Evolutionary conservation across 768 basidiomycete genomes (phyloP).

Genomic region (Tylopilus felleus): DNA sequence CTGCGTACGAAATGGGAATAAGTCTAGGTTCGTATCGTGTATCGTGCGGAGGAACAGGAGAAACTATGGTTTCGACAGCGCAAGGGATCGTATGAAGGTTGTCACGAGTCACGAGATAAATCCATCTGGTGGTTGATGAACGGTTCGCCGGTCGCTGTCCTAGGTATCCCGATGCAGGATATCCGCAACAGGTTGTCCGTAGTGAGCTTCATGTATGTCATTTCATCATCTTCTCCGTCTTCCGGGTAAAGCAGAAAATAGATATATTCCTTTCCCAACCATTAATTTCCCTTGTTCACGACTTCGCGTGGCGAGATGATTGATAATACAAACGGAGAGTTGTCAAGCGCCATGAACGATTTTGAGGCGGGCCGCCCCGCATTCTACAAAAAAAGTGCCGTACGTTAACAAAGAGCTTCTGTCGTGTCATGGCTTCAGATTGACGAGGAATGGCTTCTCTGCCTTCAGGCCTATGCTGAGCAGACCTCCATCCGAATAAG

Average conservation of each 20-base stretch:
- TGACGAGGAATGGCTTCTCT: not conserved
- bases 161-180: not conserved
- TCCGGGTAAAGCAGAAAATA: constrained; percentile 2
- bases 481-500: not conserved
- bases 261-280: constrained; percentile 1
- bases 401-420: not conserved
- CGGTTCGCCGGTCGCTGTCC: too few relatives aligned
- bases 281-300: constrained; percentile 1
- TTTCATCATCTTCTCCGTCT: not conserved
- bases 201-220: constrained; percentile 1
- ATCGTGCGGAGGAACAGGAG: not conserved
- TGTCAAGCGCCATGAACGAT: not conserved
- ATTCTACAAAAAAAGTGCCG: not conserved
- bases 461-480: not conserved
- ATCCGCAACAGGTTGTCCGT: too few relatives aligned
- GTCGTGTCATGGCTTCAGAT: not conserved
- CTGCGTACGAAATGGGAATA: too few relatives aligned
- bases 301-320: not conserved
- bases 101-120: not conserved
- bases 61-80: not conserved
- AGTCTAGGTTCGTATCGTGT: not conserved
- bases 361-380: constrained; percentile 2
- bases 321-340: constrained; percentile 7
- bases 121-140: not conserved
- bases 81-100: not conserved